These are phyloP conservation scores for Gastrolobium bilobum DNA, from an alignment of 306 rosid species.

Conservation along the genomic window DNA sequence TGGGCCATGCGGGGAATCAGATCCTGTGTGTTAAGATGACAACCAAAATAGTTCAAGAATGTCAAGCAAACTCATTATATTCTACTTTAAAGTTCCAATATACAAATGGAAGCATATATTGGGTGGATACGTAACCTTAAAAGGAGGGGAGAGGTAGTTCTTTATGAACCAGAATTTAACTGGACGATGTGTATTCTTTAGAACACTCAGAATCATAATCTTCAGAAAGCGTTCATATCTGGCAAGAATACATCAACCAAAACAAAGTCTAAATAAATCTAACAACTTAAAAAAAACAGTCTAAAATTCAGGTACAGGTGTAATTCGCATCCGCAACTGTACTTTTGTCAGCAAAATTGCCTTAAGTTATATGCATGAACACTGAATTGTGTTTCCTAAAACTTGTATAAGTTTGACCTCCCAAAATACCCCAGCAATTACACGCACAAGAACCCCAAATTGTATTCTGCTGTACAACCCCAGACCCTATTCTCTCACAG, in stretches of 20 bases:
- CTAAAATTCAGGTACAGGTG: neutral
- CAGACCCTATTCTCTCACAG: too few species aligned
- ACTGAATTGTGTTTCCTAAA: neutral
- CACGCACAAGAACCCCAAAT: too few species aligned
- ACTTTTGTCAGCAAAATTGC: neutral
- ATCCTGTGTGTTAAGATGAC: slow-evolving; percentile 62
- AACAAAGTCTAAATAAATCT: slow-evolving; percentile 34
- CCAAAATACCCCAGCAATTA: neutral
- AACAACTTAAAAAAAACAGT: neutral
- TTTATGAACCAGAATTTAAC: slow-evolving; percentile 99
- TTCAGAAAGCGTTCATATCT: slow-evolving; percentile 96
- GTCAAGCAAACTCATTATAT: slow-evolving; percentile 36
- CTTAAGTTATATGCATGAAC: neutral
- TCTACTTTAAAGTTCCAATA: slow-evolving; percentile 26
- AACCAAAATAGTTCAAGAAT: slow-evolving; percentile 41
- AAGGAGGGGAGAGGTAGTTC: slow-evolving; percentile 96
- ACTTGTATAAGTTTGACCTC: slow-evolving; percentile 17
- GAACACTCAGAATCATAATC: slow-evolving; percentile 96
- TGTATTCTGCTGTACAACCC: too few species aligned
- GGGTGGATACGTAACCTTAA: slow-evolving; percentile 70
- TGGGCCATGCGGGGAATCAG: slow-evolving; percentile 94
- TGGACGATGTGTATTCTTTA: slow-evolving; percentile 92
- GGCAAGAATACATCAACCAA: slow-evolving; percentile 53
- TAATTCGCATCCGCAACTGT: neutral
- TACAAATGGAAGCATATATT: slow-evolving; percentile 27